Base-by-base conservation (phyloP, 2,329 filamentous ascomycete genomes). In the Cladosporium velox region DNA sequence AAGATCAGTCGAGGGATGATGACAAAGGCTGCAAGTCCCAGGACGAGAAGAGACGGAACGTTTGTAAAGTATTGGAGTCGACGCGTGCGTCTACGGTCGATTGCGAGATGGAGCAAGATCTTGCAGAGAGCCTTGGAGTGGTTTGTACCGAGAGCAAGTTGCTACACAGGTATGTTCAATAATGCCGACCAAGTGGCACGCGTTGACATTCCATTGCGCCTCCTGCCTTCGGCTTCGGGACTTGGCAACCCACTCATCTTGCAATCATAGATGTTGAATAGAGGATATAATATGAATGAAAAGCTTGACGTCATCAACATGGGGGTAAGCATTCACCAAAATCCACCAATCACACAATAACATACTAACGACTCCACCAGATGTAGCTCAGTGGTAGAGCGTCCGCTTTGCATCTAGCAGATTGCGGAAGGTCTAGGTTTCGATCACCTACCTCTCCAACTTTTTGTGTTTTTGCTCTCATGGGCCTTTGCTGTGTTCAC, bases 341-440 rank as follows among this genome's bases (percentile, higher is more conserved):
- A 35, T 58, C 34, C 54, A 58, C 54, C 54, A 58, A 58, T 58
- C 54, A 58, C 21, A 35, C 30, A 58, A 24, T n/a, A 35, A 15
- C 2, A 21, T 35, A 58, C 54, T 58, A 38, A 58, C 21, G 21
- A 58, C 4, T 38, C 32, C 54, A 58, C 12, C 21, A 54, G 59
- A 54, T 63, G 47, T 63, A 63, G 60, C 60, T 63, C 60, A 63
- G 60, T 63, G 60, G 60, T 63, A 63, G 60, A 63, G 60, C 60
- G 60, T 54, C 49, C 60, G 60, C 60, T 63, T 63, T 63, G 60
- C 60, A 63, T 63, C 32, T 30, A 54, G 21, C 21, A 63, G 47
- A 54, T 41, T 63, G 60, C 60, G 60, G 49, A 54, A 63, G 49
- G 60, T 63, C 60, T 54, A 44, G 60, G 32, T 63, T 63, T 63